Base-by-base conservation (phyloP, 495 filamentous ascomycete species). In the Peziza echinospora region DNA sequence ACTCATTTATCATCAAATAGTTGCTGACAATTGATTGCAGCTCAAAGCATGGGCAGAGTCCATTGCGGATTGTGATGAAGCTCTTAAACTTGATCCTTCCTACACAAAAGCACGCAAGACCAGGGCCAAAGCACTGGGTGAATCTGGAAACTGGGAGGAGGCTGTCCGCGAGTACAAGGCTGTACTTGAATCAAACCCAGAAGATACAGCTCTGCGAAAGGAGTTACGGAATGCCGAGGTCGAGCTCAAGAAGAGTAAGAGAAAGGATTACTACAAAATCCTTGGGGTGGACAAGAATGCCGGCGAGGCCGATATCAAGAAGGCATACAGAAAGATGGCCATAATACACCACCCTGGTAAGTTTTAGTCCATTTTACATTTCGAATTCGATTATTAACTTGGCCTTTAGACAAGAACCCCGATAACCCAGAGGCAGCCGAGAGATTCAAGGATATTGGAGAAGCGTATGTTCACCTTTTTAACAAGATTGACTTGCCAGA, bases 181-280 rank as follows among this genome's bases (percentile, higher is more conserved):
- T 16, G 75, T 93, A 49, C 71, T 77, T 21, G 89, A 97, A 58
- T 62, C 73, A 43, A 78, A 86, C 59, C 87, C 86, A 2, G 67
- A 72, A 47, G 89, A 96, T 59, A 71, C 73, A 34, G 73, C 66
- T 24, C 78, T 94, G 37, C 66, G 70, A 24, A 81, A 79, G 59
- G 89, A 97, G 39, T 77, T 96, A 23, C 77, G 82, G 45, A 77
- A 75, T 51, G 89, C 87, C 0, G 91, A 97, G 65, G 67, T 94
- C 28, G 89, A 97, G 65, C 67, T 94, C 52, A 97, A 97, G 78
- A 96, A 96, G 77, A 78, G 80, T 54, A 80, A 84, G 64, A 72
- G 89, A 43, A 96, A 96, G 67, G 89, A 97, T 61, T 94, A 93
- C 66, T 97, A 97, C 68, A 94, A 93, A 71, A 92, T 96, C 52